phyloP scores from a whole-genome alignment of 352 stramenopile genomes.

The Blastocystis hominis region DNA sequence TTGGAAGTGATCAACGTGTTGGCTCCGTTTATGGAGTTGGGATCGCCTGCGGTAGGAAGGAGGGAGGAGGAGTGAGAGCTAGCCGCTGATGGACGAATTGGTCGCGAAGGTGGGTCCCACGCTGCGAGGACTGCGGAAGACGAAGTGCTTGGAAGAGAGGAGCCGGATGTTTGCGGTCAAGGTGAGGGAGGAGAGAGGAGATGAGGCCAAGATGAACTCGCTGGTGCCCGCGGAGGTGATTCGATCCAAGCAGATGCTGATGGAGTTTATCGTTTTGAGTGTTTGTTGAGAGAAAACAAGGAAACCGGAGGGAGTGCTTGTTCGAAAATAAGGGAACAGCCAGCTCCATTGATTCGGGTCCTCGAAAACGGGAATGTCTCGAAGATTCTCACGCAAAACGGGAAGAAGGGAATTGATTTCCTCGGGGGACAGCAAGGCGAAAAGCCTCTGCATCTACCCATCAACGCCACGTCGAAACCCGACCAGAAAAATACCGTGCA shows the following conservation, averaged over 20 bases:
- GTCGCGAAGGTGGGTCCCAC: not conserved
- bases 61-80: not conserved
- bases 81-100: slow-evolving; percentile 25
- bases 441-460: too few species aligned
- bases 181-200: not conserved
- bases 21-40: slow-evolving; percentile 24
- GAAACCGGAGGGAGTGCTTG: too few species aligned
- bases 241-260: not conserved
- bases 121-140: not conserved
- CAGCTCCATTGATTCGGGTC: too few species aligned
- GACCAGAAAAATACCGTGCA: too few species aligned
- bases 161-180: slow-evolving; percentile 6
- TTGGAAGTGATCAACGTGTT: slow-evolving; percentile 36
- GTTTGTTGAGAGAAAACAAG: not conserved
- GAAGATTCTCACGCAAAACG: too few species aligned
- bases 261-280: not conserved
- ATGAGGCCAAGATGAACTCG: not conserved
- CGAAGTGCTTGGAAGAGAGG: not conserved
- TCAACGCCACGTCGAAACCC: too few species aligned
- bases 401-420: too few species aligned
- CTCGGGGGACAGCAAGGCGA: too few species aligned
- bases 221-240: slow-evolving; percentile 1
- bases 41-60: not conserved
- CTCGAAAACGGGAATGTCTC: too few species aligned
- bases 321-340: too few species aligned